Evolutionary conservation across 140 eudicot genomes (phyloP).

Genomic region (Eryngium alpinum): DNA sequence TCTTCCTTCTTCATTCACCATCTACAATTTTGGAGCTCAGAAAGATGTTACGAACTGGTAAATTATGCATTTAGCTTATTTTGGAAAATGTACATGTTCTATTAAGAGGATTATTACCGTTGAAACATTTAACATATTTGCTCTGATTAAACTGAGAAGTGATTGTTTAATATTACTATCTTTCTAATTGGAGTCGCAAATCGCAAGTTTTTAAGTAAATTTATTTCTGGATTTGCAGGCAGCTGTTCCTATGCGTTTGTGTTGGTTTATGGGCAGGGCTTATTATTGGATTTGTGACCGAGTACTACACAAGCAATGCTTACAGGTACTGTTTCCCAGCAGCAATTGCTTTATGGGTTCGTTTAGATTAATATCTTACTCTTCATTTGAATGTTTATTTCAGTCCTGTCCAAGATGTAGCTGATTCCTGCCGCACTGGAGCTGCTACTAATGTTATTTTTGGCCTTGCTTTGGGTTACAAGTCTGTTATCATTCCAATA

Average conservation of each 20-base stretch:
- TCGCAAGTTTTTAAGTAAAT: neutral
- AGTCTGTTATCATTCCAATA: constrained; percentile 22
- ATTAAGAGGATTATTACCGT: neutral
- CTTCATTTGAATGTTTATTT: neutral
- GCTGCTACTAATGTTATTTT: constrained; percentile 21
- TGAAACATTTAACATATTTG: neutral
- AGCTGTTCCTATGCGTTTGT: constrained; percentile 17
- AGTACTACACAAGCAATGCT: constrained; percentile 25
- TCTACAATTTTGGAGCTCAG: constrained; percentile 24
- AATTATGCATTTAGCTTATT: neutral
- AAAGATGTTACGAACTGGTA: constrained; percentile 32
- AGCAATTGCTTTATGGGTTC: neutral
- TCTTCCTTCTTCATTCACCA: constrained; percentile 29
- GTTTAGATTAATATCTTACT: neutral
- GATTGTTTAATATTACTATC: neutral
- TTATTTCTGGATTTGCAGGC: constrained; percentile 13
- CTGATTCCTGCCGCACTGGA: constrained; percentile 24
- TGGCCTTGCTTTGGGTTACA: constrained; percentile 24
- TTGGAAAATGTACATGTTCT: neutral
- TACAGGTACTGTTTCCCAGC: constrained; percentile 14
- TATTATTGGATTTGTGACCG: constrained; percentile 18
- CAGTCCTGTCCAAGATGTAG: constrained; percentile 24
- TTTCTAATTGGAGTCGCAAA: neutral
- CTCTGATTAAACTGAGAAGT: neutral
- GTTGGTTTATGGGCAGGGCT: constrained; percentile 29